These are phyloP conservation scores for Takakia lepidozioides DNA, from an alignment of 225 moss, liverwort and hornwort species.

Conservation along the genomic window DNA sequence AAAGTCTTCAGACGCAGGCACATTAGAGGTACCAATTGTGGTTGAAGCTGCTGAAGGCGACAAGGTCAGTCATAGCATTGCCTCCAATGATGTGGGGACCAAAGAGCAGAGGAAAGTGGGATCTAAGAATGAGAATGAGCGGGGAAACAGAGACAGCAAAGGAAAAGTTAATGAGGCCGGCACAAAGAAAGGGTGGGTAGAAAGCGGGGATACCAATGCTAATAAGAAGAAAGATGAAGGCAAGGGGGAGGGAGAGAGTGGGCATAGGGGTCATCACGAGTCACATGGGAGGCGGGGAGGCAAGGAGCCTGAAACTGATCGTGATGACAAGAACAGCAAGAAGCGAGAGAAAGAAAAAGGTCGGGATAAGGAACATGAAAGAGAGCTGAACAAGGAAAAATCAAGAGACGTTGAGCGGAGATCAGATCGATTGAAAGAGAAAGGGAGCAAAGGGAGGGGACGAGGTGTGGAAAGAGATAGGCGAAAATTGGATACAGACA, in stretches of 20 bases:
- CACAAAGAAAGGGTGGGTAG: slow-evolving; percentile 19
- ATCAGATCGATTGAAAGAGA: slow-evolving; percentile 51
- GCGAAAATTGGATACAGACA: slow-evolving; percentile 43
- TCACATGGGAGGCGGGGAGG: slow-evolving; percentile 22
- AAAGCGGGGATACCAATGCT: slow-evolving; percentile 17
- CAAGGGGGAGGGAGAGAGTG: slow-evolving; percentile 20
- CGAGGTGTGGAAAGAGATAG: slow-evolving; percentile 11
- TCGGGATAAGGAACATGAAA: slow-evolving; percentile 54
- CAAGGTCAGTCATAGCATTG: slow-evolving; percentile 14
- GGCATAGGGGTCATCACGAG: slow-evolving; percentile 10
- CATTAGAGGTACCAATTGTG: slow-evolving; percentile 11
- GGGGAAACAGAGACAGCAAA: slow-evolving; percentile 8
- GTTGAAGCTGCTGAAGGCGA: slow-evolving; percentile 26
- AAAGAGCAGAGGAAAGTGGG: slow-evolving; percentile 31
- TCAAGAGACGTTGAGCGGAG: slow-evolving; percentile 45
- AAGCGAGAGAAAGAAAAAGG: slow-evolving; percentile 46
- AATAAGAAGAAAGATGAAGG: slow-evolving; percentile 27
- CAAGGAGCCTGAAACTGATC: slow-evolving; percentile 26
- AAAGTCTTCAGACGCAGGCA: slow-evolving; percentile 20
- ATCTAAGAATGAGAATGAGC: slow-evolving; percentile 12
- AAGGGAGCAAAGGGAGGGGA: slow-evolving; percentile 32
- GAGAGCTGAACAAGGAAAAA: slow-evolving; percentile 54
- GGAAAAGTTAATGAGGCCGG: slow-evolving; percentile 26
- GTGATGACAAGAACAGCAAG: slow-evolving; percentile 29
- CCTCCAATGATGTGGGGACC: slow-evolving; percentile 6